Evolutionary conservation across 2,329 filamentous ascomycete genomes (phyloP), one percentile per base, ranked within the genome.

Genomic region (Bipolaris cookei): DNA sequence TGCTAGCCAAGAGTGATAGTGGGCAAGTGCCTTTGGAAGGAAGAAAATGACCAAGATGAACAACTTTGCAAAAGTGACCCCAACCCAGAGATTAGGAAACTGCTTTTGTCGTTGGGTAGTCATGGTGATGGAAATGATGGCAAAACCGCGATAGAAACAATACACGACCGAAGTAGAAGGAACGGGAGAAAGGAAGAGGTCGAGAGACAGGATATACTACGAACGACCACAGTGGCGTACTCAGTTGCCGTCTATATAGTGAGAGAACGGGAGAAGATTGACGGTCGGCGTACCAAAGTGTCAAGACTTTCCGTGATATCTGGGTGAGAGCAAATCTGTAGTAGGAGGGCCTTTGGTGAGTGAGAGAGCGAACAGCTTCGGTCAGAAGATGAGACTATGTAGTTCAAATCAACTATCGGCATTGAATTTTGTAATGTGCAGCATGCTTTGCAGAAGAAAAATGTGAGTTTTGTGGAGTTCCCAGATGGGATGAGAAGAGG

Each of bases 1-100:
- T 50, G 62, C 62, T 43, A 56, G 25, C 1, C 58, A 59, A 30
- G 68, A 67, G 34, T 68, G 54, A 14, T 64, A 49, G 11, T 63
- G 57, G 21, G 64, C 54, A 14, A 51, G 39, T 6, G 51, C 52
- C 2, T 28, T 11, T 6, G 48, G 56, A 1, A 48, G 8, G 23
- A 47, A 53, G 8, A 44, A 35, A 1, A 51, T 30, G 3, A 52
- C 25, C 18, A 48, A 4, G 3, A 13, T 20, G 2, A 45, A 21
- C 5, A 50, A 5, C 11, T 6, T 56, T 11, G 28, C 16, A 11
- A 35, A 20, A 5, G 10, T 30, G 4, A 30, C 8, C 14, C 13
- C n/a, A 23, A 30, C n/a, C 30, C 11, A 44, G 10, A 18, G 0
- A 11, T 43, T 16, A 44, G 51, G 48, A 0, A 20, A 13, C 1